These are phyloP conservation scores for Sordaria brevicollis DNA, from an alignment of 495 filamentous ascomycete genomes.

Conservation along the genomic window DNA sequence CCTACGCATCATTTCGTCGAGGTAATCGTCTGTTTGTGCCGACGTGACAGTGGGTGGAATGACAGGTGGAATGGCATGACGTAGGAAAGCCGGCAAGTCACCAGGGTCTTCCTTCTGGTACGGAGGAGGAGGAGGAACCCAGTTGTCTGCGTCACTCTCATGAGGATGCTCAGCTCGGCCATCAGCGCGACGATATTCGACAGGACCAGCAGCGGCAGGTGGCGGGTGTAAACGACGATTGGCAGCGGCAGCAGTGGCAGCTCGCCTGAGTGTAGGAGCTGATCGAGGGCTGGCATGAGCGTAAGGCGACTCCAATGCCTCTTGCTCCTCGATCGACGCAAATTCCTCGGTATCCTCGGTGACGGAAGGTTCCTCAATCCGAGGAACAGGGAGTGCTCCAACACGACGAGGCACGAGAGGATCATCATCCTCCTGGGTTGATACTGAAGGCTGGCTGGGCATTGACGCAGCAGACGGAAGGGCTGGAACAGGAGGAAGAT, in stretches of 20 bases:
- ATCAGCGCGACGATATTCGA: constrained; percentile 48
- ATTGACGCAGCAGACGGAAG: neutral
- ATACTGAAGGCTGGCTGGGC: constrained; percentile 11
- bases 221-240: constrained; percentile 51
- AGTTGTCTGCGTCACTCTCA: constrained; percentile 85
- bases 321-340: constrained; percentile 41
- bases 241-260: constrained; percentile 67
- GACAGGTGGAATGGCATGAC: constrained; percentile 25
- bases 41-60: neutral
- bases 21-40: neutral
- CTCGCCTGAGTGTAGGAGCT: constrained; percentile 61
- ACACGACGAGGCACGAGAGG: constrained; percentile 32
- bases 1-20: constrained; percentile 1
- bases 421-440: constrained; percentile 27
- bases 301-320: constrained; percentile 59
- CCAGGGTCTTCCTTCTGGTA: constrained; percentile 63
- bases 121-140: constrained; percentile 87
- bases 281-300: constrained; percentile 71
- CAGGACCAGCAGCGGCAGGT: constrained; percentile 24
- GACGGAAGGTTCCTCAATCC: constrained; percentile 7
- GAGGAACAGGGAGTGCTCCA: constrained; percentile 9
- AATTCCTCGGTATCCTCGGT: constrained; percentile 19
- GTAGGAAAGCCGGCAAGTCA: constrained; percentile 38
- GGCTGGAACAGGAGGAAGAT: constrained; percentile 7
- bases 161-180: constrained; percentile 63